phyloP scores from a whole-genome alignment of 2,329 filamentous ascomycete genomes.

The Cladophialophora immunda region DNA sequence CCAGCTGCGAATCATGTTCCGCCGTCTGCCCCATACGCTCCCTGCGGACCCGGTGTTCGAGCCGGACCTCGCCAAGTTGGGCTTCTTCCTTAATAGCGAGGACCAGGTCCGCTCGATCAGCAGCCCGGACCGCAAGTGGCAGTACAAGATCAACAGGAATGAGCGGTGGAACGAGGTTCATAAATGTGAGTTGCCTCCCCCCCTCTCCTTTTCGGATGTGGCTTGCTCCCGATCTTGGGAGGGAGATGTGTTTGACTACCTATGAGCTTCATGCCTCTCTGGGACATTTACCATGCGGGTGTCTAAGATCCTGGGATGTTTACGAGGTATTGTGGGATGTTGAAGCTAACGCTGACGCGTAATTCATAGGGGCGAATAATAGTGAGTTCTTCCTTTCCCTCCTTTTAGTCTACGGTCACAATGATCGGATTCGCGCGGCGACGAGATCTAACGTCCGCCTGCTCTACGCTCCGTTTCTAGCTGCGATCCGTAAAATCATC shows the following conservation, averaged over 20 bases:
- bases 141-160: slow-evolving; percentile 77
- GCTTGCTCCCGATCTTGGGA: not conserved
- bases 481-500: slow-evolving; percentile 69
- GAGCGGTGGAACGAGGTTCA: slow-evolving; percentile 80
- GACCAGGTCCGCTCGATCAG: slow-evolving; percentile 78
- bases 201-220: too few relatives aligned
- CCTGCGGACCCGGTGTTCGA: slow-evolving; percentile 75
- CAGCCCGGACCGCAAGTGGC: slow-evolving; percentile 74
- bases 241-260: not conserved
- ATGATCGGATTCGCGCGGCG: too few relatives aligned
- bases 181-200: slow-evolving; percentile 46
- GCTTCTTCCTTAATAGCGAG: slow-evolving; percentile 79
- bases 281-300: too few relatives aligned
- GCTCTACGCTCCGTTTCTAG: slow-evolving; percentile 52
- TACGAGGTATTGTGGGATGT: not conserved
- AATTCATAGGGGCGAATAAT: slow-evolving; percentile 69
- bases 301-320: too few relatives aligned
- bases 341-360: not conserved
- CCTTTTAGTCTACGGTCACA: too few relatives aligned
- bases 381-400: slow-evolving; percentile 55
- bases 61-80: slow-evolving; percentile 72
- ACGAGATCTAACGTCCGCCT: not conserved
- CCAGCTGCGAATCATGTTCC: slow-evolving; percentile 70
- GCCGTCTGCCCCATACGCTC: slow-evolving; percentile 72
- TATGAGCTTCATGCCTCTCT: too few relatives aligned